Base-by-base conservation (phyloP, 139 green algal genomes). In the Zygnema cylindricum region DNA sequence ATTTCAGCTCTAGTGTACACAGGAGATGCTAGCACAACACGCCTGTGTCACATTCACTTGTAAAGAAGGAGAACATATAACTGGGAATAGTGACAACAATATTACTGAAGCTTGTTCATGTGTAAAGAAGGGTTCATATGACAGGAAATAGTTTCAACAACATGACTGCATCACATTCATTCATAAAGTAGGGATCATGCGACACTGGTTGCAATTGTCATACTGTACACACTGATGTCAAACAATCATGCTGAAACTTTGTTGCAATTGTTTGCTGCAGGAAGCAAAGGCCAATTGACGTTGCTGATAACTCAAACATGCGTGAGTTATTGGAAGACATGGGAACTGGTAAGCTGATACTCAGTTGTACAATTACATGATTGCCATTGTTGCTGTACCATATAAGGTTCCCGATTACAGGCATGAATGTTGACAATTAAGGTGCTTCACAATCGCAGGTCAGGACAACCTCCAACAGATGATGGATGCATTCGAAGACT, bases 241-340 rank as follows among this genome's bases (percentile, higher is more conserved):
- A n/a, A n/a, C n/a, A n/a, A n/a, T n/a, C n/a, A n/a, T n/a, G n/a
- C n/a, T n/a, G n/a, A n/a, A n/a, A n/a, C n/a, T n/a, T n/a, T n/a
- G n/a, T n/a, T n/a, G n/a, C n/a, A n/a, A n/a, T n/a, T n/a, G n/a
- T n/a, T n/a, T n/a, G n/a, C n/a, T n/a, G 76, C 76, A 84, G 76
- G 2, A 84, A 43, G 32, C 33, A 84, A 84, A 49, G 1, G 49
- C 23, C 25, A n/a, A 87, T n/a, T 3, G 39, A 79, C 73, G 36
- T 79, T 3, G 71, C 71, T 54, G 71, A 54, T 41, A 79, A 41
- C 16, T 43, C 21, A 11, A 43, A 16, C 3, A 79, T 79, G 71
- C 36, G 38, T 40, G 71, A 79, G 16, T 25, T 79, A 23, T 16
- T 79, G 71, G 71, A 79, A 16, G 71, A 79, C 7, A 54, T 16